Base-by-base conservation (phyloP, 2,329 filamentous ascomycete species). In the Chaetomiaceae sp. region DNA sequence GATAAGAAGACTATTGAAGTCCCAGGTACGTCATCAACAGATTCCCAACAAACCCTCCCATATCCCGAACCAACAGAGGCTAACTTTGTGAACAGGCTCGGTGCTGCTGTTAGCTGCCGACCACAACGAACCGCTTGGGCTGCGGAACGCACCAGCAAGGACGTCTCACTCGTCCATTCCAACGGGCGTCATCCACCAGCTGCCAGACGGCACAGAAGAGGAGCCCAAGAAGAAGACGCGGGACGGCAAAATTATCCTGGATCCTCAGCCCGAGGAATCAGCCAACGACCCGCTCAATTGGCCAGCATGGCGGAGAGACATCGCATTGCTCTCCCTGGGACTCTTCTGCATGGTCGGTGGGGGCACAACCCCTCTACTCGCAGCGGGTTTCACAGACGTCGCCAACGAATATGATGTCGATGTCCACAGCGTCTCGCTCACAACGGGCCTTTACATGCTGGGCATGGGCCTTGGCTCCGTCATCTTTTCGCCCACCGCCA, bases 311-410 rank as follows among this genome's bases (percentile, higher is more conserved):
- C 81, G 89, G 36, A 79, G 92, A 68, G 90, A 97, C 68, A 69
- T 78, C 21, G 89, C 92, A 0, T 71, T 97, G 57, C 63, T 95
- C 0, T 92, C 87, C 0, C 75, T 97, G 4, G 92, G 92, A 1
- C 86, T 96, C 64, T 96, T 95, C 70, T 96, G 90, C 69, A 87
- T 96, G 83, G 71, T 96, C 16, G 92, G 92, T 51, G 92, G 92
- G 36, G 92, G 92, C 38, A 95, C 95, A 75, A 96, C 91, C 0
- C 88, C 94, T 0, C 75, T 96, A 27, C 77, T 97, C 16, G 91
- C 92, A 0, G 92, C 94, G 9, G 92, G 90, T 11, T 97, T 96
- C 73, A 85, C 84, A 29, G 75, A 95, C 38, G 87, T 97, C 11
- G 86, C 90, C 1, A 58, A 76, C 0, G 76, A 78, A 36, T 80